Evolutionary conservation across 2,329 filamentous ascomycete species (phyloP).

Genomic region (Cordyceps cateniannulata): DNA sequence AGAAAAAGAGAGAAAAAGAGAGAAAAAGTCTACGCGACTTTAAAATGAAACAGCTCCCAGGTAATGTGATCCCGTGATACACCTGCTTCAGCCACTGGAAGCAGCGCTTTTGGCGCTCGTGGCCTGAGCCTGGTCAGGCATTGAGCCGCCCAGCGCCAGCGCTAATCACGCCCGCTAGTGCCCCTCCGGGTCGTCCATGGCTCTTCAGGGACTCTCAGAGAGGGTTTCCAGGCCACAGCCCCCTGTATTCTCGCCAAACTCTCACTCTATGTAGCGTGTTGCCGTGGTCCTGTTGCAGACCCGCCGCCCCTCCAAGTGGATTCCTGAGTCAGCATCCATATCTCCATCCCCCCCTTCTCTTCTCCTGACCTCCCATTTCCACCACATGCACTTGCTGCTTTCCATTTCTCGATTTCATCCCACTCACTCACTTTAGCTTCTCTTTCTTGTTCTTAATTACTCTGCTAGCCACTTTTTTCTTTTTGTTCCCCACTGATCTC

Average conservation of each 20-base stretch:
- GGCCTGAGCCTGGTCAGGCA: not conserved
- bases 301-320: not conserved
- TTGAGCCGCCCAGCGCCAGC: not conserved
- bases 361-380: constrained; percentile 3
- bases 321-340: not conserved
- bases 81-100: not conserved
- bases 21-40: not conserved
- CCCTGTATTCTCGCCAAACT: not conserved
- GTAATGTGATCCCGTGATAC: not conserved
- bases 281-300: not conserved
- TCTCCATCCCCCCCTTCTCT: not conserved
- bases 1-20: too few relatives aligned
- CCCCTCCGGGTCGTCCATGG: not conserved
- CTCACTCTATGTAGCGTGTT: too few relatives aligned
- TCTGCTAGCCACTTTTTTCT: not conserved
- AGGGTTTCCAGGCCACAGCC: not conserved
- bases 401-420: constrained; percentile 6
- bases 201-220: not conserved
- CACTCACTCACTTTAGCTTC: constrained; percentile 1
- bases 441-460: constrained; percentile 4
- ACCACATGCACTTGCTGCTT: constrained; percentile 1
- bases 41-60: not conserved
- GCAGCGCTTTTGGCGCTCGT: not conserved
- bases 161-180: not conserved
- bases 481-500: not conserved